These are phyloP conservation scores for Aspergillus pseudoviridinutans DNA, from an alignment of 2,329 filamentous ascomycete genomes.

Conservation along the genomic window DNA sequence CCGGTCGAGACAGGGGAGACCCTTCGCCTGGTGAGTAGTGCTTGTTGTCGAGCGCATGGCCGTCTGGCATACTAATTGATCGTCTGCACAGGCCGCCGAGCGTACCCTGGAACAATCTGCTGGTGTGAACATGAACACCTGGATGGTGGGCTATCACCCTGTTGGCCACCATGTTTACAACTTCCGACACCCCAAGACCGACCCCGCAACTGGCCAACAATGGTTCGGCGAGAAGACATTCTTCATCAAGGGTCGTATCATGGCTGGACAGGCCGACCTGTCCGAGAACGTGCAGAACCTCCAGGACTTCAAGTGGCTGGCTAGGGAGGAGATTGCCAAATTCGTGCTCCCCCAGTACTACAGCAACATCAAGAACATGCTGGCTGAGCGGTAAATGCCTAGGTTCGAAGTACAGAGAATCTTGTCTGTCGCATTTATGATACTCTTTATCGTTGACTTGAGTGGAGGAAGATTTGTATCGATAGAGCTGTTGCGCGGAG, in stretches of 20 bases:
- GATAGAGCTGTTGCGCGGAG: constrained; percentile 8
- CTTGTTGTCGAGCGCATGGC: neutral
- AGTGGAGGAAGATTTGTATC: constrained; percentile 5
- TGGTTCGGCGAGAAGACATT: constrained; percentile 77
- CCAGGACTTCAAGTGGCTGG: constrained; percentile 86
- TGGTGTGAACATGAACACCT: constrained; percentile 97
- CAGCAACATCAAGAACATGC: constrained; percentile 73
- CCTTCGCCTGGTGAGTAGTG: constrained; percentile 69
- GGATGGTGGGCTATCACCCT: constrained; percentile 88
- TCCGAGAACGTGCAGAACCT: constrained; percentile 67
- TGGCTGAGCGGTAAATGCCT: constrained; percentile 63
- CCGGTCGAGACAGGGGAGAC: constrained; percentile 67
- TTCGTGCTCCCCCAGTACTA: constrained; percentile 67
- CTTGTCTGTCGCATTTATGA: neutral
- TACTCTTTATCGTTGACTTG: neutral
- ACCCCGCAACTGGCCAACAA: constrained; percentile 32
- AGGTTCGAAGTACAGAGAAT: constrained; percentile 3
- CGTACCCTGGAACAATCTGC: constrained; percentile 72
- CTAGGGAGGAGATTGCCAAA: constrained; percentile 77
- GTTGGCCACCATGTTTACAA: constrained; percentile 71
- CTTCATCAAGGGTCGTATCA: constrained; percentile 93
- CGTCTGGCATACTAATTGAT: neutral
- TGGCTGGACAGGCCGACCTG: constrained; percentile 91
- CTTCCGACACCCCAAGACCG: constrained; percentile 48
- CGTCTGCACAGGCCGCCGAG: constrained; percentile 66